Percentiles rank a stretch among this genome's conserved stretches.
These are phyloP conservation scores for Byssoonygena ceratinophila DNA, from an alignment of 2,329 filamentous ascomycete species.

Conservation along the genomic window DNA sequence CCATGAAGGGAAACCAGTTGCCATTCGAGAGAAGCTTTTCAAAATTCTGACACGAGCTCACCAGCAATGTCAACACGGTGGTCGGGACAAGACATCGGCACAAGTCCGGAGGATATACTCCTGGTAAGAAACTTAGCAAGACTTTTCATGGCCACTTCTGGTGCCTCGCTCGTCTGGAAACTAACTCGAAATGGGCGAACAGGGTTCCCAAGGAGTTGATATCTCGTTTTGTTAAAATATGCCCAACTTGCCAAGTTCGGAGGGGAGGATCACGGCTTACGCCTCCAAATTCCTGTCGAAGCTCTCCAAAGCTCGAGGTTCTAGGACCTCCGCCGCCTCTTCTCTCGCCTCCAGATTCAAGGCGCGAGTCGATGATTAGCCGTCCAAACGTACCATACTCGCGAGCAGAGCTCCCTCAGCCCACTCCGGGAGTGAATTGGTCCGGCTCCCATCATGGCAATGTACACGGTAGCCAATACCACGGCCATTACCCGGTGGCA, in stretches of 20 bases:
- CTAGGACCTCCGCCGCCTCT: constrained; percentile 28
- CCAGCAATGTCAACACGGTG: constrained; percentile 42
- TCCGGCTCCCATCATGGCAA: constrained; percentile 16
- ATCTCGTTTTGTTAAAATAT: constrained; percentile 43
- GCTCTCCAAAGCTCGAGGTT: constrained; percentile 29
- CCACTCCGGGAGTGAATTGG: constrained; percentile 10
- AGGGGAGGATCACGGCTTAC: constrained; percentile 35
- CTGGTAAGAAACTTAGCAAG: constrained; percentile 30
- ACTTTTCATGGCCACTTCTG: neutral
- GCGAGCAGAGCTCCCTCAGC: constrained; percentile 14
- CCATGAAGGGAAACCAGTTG: constrained; percentile 44
- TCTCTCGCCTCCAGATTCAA: constrained; percentile 29
- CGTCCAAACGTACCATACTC: constrained; percentile 17
- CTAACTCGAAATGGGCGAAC: constrained; percentile 3
- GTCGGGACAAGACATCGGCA: constrained; percentile 44
- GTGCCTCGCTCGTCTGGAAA: neutral
- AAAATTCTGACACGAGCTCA: constrained; percentile 43
- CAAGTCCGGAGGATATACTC: constrained; percentile 42
- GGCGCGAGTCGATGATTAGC: constrained; percentile 29
- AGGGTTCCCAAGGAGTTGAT: constrained; percentile 45
- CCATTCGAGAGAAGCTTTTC: constrained; percentile 43
- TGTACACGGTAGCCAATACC: constrained; percentile 18
- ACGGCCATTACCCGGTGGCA: constrained; percentile 23
- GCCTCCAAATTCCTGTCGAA: constrained; percentile 32
- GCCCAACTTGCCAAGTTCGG: constrained; percentile 41